Conservation (phyloP, 441 rosid species). For the Manihot esculenta region DNA sequence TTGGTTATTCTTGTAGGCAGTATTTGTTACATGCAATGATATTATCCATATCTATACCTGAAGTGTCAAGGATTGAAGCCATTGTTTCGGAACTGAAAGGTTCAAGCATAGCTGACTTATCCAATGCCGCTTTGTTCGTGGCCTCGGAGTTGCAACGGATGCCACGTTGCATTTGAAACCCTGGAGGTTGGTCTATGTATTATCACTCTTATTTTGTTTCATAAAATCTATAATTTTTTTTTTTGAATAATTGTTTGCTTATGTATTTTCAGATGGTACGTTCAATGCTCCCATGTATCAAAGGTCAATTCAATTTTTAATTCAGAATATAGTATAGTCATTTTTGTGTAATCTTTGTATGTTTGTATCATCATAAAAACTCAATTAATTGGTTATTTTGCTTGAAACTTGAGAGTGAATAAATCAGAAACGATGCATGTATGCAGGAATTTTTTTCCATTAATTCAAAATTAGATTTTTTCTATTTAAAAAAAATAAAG, state of each 20-base stretch:
- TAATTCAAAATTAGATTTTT: no score
- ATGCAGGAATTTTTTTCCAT: no score
- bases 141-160: conserved; percentile 69
- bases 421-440: not conserved
- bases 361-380: conserved; percentile 23
- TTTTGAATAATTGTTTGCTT: not conserved
- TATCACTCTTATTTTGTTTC: not conserved
- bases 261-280: conserved; percentile 10
- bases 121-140: conserved; percentile 56
- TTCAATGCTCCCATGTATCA: conserved; percentile 9
- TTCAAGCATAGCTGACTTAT: conserved; percentile 50
- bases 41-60: conserved; percentile 62
- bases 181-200: conserved; percentile 17
- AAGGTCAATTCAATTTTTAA: conserved; percentile 25
- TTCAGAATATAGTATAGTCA: not conserved
- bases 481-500: no score
- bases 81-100: conserved; percentile 58
- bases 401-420: not conserved
- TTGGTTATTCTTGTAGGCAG: conserved; percentile 80
- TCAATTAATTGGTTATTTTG: conserved; percentile 15
- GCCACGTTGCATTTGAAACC: conserved; percentile 53
- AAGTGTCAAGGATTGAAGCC: conserved; percentile 60
- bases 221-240: not conserved
- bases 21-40: conserved; percentile 82
- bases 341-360: conserved; percentile 30